phyloP scores from a whole-genome alignment of 305 asterid species.

The Rubia tinctorum region DNA sequence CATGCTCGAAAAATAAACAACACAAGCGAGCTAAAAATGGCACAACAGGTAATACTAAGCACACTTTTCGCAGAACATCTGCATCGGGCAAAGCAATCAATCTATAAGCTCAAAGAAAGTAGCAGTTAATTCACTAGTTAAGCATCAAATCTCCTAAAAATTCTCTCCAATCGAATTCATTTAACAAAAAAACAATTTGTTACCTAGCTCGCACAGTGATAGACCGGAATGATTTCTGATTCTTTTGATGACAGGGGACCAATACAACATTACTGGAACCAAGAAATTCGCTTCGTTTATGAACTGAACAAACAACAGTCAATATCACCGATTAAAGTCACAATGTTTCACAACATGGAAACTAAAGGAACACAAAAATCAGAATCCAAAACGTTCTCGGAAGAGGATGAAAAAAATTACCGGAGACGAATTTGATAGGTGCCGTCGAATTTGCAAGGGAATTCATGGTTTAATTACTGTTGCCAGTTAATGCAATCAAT shows the following conservation, averaged over 20 bases:
- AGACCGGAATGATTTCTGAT: constrained; percentile 19
- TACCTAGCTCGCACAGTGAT: constrained; percentile 33
- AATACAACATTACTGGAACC: constrained; percentile 14
- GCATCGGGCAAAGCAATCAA: neutral
- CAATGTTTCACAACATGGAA: neutral
- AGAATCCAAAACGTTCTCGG: neutral
- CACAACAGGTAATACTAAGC: no score
- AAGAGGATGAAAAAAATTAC: constrained; percentile 11
- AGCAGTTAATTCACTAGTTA: neutral
- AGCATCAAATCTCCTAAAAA: neutral
- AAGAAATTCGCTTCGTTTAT: constrained; percentile 12
- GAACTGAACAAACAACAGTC: constrained; percentile 1
- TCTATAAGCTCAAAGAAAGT: neutral
- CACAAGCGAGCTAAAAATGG: neutral
- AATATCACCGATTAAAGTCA: neutral
- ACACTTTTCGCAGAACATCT: neutral
- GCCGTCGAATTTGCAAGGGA: constrained; percentile 17
- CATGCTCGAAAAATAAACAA: neutral
- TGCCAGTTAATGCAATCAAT: neutral
- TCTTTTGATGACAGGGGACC: constrained; percentile 12
- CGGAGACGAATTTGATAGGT: constrained; percentile 15
- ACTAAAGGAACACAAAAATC: neutral
- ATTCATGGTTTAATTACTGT: constrained; percentile 1
- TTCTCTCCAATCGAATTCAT: neutral
- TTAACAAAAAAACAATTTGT: neutral